phyloP scores from a whole-genome alignment of 805 yeast genomes.

The Saccharomycopsis fodiens region DNA sequence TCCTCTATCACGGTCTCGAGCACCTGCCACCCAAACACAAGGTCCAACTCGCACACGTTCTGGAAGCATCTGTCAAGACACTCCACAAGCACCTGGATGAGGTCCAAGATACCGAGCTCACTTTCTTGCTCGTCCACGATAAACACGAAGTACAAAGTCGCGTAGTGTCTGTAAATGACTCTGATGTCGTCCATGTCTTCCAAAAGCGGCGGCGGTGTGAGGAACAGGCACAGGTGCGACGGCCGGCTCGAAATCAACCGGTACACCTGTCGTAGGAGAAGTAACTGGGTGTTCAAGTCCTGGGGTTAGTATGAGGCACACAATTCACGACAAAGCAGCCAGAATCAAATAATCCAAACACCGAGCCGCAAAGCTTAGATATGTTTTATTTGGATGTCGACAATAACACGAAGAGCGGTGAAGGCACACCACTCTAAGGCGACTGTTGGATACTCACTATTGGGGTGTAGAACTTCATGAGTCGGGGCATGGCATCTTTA shows the following conservation, averaged over 20 bases:
- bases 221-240: constrained; percentile 75
- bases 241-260: constrained; percentile 66
- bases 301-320: constrained; percentile 11
- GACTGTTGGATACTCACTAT: constrained; percentile 32
- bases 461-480: constrained; percentile 87
- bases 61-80: constrained; percentile 87
- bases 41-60: constrained; percentile 90
- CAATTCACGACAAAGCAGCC: neutral
- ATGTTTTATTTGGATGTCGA: too few species aligned
- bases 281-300: constrained; percentile 74
- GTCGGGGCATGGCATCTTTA: constrained; percentile 82
- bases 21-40: constrained; percentile 99
- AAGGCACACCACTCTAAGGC: too few species aligned
- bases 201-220: constrained; percentile 77
- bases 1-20: constrained; percentile 86
- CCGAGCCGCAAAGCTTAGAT: too few species aligned
- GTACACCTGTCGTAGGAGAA: constrained; percentile 74
- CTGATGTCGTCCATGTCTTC: constrained; percentile 65
- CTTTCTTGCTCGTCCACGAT: constrained; percentile 94
- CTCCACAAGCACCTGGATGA: constrained; percentile 95
- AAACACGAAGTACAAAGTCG: constrained; percentile 92
- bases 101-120: constrained; percentile 86
- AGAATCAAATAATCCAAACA: too few species aligned
- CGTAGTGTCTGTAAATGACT: constrained; percentile 90
- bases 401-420: too few species aligned